Percentiles rank a stretch among this genome's conserved stretches.
These are phyloP conservation scores for Cercospora sp. DNA, from an alignment of 2,329 filamentous ascomycete genomes.

Conservation along the genomic window DNA sequence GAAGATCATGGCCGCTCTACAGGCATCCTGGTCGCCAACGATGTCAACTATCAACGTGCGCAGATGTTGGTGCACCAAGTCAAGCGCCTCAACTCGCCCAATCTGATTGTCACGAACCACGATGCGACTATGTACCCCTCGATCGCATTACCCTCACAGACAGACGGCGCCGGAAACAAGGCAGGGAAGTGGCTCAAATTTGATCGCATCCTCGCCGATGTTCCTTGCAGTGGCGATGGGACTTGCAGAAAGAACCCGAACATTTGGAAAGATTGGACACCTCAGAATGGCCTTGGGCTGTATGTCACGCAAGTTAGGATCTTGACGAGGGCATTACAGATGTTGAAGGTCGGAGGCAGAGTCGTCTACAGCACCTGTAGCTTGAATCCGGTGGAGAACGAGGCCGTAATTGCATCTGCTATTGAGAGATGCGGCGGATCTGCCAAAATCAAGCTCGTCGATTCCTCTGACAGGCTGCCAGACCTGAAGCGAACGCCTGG, in stretches of 20 bases:
- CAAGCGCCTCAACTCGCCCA: slow-evolving; percentile 93
- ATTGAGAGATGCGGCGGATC: slow-evolving; percentile 86
- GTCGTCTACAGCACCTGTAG: slow-evolving; percentile 98
- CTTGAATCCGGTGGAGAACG: slow-evolving; percentile 98
- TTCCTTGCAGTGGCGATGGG: slow-evolving; percentile 94
- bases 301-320: slow-evolving; percentile 87
- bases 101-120: slow-evolving; percentile 95
- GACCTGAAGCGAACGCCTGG: slow-evolving; percentile 75
- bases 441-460: slow-evolving; percentile 77
- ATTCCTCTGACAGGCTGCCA: slow-evolving; percentile 76
- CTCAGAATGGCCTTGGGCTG: slow-evolving; percentile 81
- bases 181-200: slow-evolving; percentile 81
- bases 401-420: slow-evolving; percentile 83
- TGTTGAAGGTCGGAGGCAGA: slow-evolving; percentile 91
- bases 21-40: slow-evolving; percentile 90
- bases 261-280: slow-evolving; percentile 94
- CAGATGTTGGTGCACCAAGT: slow-evolving; percentile 98
- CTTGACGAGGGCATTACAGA: slow-evolving; percentile 85
- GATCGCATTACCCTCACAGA: slow-evolving; percentile 72
- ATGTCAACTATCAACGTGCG: slow-evolving; percentile 92
- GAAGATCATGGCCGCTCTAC: slow-evolving; percentile 82
- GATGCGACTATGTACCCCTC: slow-evolving; percentile 95
- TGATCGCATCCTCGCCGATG: slow-evolving; percentile 92
- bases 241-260: slow-evolving; percentile 90
- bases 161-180: slow-evolving; percentile 48